Base-by-base conservation (phyloP, 176 grass and related monocot species). In the Rhynchospora pubera region DNA sequence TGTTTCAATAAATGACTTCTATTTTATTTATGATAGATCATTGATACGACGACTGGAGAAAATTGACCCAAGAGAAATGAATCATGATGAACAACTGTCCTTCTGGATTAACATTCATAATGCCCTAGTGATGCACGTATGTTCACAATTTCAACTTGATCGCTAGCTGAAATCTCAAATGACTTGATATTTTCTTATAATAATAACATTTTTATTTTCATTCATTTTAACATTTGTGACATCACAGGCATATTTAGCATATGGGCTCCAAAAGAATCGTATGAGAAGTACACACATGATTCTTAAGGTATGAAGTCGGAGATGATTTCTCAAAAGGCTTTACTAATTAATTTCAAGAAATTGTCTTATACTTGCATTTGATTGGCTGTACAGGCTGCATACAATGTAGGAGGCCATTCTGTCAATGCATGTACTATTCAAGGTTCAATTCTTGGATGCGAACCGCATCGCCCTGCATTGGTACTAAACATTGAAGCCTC, bases 51-150 rank as follows among this genome's bases (percentile, higher is more conserved):
- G 86, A 9, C 75, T 96, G 59, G 93, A 91, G 84, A 96, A 91
- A 87, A 89, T 96, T 67, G 77, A 96, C 55, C 93, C 93, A 26
- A 90, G 84, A 81, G 90, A 89, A 84, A 87, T 96, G 90, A 74
- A 85, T 73, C 77, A 79, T 86, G 88, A 90, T 42, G 93, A 92
- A 77, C 87, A 89, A 53, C 65, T 96, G 9, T 87, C 88, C 63
- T 96, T 96, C 34, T 96, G 93, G 90, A 92, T 96, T 82, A 92
- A 96, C 82, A 92, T 96, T 24, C 88, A 96, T 85, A 96, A 96
- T 79, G 88, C 93, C 65, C 85, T 96, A 65, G 87, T 92, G 58
- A 96, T 96, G 93, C 93, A 96, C 83, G 93, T 96, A 92, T 52
- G 87, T 72, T 24, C 7, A 9, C 9, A 23, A 46, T 79, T 58